Percentiles rank a stretch among this genome's conserved stretches.
phyloP scores from a whole-genome alignment of 2,329 filamentous ascomycete species.

The Penicillium sp. region DNA sequence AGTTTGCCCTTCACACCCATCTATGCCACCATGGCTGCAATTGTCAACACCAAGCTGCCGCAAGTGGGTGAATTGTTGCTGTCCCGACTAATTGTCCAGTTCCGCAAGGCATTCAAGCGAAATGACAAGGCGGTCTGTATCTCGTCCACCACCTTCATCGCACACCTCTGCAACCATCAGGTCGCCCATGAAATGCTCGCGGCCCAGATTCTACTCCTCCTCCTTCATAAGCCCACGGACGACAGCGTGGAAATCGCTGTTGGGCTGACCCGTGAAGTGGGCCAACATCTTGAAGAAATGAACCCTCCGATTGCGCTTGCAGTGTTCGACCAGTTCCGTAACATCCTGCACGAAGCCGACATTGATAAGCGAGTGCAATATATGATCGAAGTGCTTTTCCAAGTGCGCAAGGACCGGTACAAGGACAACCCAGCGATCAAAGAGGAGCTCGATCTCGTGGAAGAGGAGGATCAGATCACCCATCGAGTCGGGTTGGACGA shows the following conservation, averaged over 20 bases:
- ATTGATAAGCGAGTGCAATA: slow-evolving; percentile 99
- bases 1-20: slow-evolving; percentile 95
- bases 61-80: slow-evolving; percentile 89
- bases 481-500: slow-evolving; percentile 80
- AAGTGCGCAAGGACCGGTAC: slow-evolving; percentile 93
- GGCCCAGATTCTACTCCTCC: slow-evolving; percentile 85
- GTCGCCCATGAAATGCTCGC: slow-evolving; percentile 91
- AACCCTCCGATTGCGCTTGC: slow-evolving; percentile 79
- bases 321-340: slow-evolving; percentile 94
- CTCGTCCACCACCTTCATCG: slow-evolving; percentile 89
- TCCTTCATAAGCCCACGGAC: slow-evolving; percentile 92
- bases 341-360: slow-evolving; percentile 91
- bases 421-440: slow-evolving; percentile 89
- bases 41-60: slow-evolving; percentile 95
- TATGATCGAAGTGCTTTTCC: slow-evolving; percentile 97
- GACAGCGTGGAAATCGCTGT: slow-evolving; percentile 98
- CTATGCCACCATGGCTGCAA: slow-evolving; percentile 90
- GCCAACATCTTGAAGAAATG: slow-evolving; percentile 94
- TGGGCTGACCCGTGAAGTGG: slow-evolving; percentile 85
- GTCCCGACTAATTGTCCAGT: slow-evolving; percentile 81
- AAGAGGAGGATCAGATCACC: slow-evolving; percentile 97
- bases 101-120: slow-evolving; percentile 90
- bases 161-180: slow-evolving; percentile 93
- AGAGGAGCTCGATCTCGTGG: slow-evolving; percentile 90
- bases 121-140: slow-evolving; percentile 97